Base-by-base conservation (phyloP, 306 rosid genomes). In the Pterocarpus macrocarpus region DNA sequence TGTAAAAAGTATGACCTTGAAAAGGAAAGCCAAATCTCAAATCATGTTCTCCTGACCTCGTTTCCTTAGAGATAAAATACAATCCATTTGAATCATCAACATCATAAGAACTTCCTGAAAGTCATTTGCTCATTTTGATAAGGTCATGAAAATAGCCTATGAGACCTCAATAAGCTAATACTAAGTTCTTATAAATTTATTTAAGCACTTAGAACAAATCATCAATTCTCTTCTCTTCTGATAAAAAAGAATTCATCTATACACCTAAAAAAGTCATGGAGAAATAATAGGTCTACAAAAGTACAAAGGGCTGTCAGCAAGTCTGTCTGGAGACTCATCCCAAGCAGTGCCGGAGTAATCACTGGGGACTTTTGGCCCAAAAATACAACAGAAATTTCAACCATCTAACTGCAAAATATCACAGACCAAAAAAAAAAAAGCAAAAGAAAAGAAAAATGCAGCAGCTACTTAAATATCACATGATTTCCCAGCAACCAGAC, bases 41-140 rank as follows among this genome's bases (percentile, higher is more conserved):
- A 49, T 13, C 55, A 32, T 2, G 11, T 50, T 70, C 14, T 35
- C 62, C 71, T 52, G 56, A 17, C 73, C 52, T 36, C 49, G 39
- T 50, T 65, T 5, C 47, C 41, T 36, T 3, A 36, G 4, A 69
- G 43, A 43, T 35, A 32, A 80, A 61, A 35, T 66, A 64, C 67
- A 32, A 64, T 47, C 56, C 16, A 1, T 47, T 62, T 22, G n/a
- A 71, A 49, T 55, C 61, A 72, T 32, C 57, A 80, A 36, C 63
- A 36, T 14, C n/a, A 49, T 14, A 14, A 63, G 5, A 47, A 12
- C 16, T 47, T 35, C 9, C 5, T 7, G 43, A 30, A 78, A 80
- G 52, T 8, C 59, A 39, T 63, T 38, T 52, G 13, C 58, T 41
- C 34, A 52, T 35, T 35, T 45, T 56, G 30, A 28, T 69, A 47